Evolutionary conservation across 768 basidiomycete species (phyloP), one percentile per base, ranked within the genome.

Genomic region (Mycena vulgaris): DNA sequence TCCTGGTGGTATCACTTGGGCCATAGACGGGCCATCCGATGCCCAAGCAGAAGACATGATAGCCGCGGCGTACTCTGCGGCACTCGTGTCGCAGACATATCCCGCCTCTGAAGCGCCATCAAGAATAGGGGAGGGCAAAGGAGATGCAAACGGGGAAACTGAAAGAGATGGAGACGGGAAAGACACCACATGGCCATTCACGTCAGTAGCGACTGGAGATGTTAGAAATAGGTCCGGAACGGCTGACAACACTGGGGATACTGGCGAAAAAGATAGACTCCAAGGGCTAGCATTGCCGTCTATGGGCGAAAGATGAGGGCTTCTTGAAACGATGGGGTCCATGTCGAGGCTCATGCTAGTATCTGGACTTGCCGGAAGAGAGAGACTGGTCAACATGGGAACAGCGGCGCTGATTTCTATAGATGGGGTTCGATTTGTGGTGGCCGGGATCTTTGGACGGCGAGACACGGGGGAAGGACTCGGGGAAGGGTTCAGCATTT

Each of bases 41-140:
- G 75, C 77, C 81, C 79, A 81, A 27, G 80, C 78, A 57, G 81
- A 81, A 53, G 79, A 78, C 63, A 81, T 74, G 49, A 83, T 67
- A 45, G 81, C 82, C 27, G 77, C 72, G 53, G 82, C 82, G 66
- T 81, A 83, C 40, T 81, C 79, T 23, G 78, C 71, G 19, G 78
- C 77, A 59, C 79, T 78, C 35, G 75, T 74, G 49, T 76, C 63
- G 23, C 67, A 58, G 52, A 64, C 60, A 33, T 61, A 28, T 27
- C 66, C 71, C 11, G 45, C n/a, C 17, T 48, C 61, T 10, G 55
- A 53, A 58, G 57, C 28, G 53, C 40, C 39, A 52, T 63, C 66
- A 28, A 52, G 76, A 67, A 64, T 70, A 69, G 66, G 75, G 67
- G 56, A 74, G 62, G 63, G 75, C 67, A 67, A 71, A 71, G 63